These are phyloP conservation scores for Phaeoacremonium minimum DNA, from an alignment of 2,329 filamentous ascomycete genomes.

Conservation along the genomic window DNA sequence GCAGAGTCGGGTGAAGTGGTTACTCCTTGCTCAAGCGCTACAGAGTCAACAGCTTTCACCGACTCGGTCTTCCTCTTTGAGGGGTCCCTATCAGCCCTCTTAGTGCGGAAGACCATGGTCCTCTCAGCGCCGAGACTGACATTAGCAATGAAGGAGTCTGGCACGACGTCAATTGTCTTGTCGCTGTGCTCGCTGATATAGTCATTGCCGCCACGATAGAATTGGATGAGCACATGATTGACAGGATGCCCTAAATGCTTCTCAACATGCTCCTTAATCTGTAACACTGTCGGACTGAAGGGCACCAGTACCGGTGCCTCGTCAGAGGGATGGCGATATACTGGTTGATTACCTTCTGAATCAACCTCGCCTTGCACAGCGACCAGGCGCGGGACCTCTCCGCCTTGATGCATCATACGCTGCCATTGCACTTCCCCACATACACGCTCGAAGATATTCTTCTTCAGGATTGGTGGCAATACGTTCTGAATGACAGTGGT, in stretches of 20 bases:
- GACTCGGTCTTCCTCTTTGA: background rate
- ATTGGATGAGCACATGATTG: conserved; percentile 90
- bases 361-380: conserved; percentile 77
- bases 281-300: conserved; percentile 70
- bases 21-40: conserved; percentile 1
- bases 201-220: conserved; percentile 84
- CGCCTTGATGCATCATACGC: conserved; percentile 87
- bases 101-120: conserved; percentile 84
- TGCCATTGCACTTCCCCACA: conserved; percentile 79
- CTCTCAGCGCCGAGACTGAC: conserved; percentile 89
- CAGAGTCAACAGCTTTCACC: background rate
- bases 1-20: conserved; percentile 5
- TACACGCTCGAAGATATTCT: conserved; percentile 64
- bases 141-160: conserved; percentile 81
- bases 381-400: conserved; percentile 86
- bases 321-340: conserved; percentile 94
- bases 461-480: conserved; percentile 51
- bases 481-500: conserved; percentile 70
- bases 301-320: conserved; percentile 73
- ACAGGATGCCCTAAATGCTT: conserved; percentile 70
- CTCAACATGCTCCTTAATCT: conserved; percentile 67
- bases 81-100: conserved; percentile 51
- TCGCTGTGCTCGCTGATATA: conserved; percentile 97
- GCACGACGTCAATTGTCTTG: conserved; percentile 88
- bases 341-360: conserved; percentile 68